Base-by-base conservation (phyloP, 1,284 basidiomycete species). In the Leccinum proximum region DNA sequence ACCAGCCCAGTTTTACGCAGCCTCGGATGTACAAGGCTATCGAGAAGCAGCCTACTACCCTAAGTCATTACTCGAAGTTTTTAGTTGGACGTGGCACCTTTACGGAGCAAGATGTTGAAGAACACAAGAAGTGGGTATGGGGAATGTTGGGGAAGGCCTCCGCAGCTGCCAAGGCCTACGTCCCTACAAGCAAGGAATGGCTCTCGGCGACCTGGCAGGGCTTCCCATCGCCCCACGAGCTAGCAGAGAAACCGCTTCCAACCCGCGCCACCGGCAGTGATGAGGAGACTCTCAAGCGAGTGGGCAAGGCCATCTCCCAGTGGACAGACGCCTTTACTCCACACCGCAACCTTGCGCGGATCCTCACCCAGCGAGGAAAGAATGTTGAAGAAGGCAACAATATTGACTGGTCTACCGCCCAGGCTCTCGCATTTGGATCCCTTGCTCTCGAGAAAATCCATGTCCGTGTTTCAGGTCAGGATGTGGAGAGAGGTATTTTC, bases 41-140 rank as follows among this genome's bases (percentile, higher is more conserved):
- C 77, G 89, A 89, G 79, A 93, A 95, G 75, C 96, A 99, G 80
- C 93, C 93, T 5, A 94, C 96, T 2, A 90, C 96, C 9, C 84
- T 99, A 64, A 91, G 92, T 16, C 87, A 95, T 78, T 99, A 99
- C 82, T 87, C 92, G 69, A 92, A 96, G 75, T 91, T 92, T 80
- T 83, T 99, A 62, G 86, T 96, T 74, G 90, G 91, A 66, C 94
- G 98, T 67, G 92, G 92, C 58, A 95, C 95, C 10, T 99, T 99
- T 78, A 95, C 95, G 58, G 89, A 96, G 78, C 90, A 93, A 78
- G 96, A 99, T 77, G 96, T 98, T 66, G 96, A 98, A 76, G 96
- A 98, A 76, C 97, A 99, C 84, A 94, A 94, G 83, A 94, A 93
- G 76, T 99, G 97, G 97, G 97, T 99, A 1, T 98, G 95, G 96